Base-by-base conservation (phyloP, 768 basidiomycete species). In the Hydnomerulius pinastri region DNA sequence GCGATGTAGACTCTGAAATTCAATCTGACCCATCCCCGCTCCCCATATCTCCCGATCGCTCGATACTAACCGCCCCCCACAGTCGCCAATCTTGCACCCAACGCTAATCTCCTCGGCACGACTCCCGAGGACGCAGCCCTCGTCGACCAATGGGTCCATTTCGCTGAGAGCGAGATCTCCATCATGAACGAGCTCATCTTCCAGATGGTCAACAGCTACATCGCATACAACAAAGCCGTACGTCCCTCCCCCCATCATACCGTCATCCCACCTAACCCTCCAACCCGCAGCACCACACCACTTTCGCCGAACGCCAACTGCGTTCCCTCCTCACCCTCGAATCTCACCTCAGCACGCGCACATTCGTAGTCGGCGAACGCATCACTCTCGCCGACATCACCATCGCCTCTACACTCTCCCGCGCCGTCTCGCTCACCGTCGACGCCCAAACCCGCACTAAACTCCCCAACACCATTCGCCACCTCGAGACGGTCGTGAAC, bases 281-380 rank as follows among this genome's bases (percentile, higher is more conserved):
- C 17, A 13, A 17, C 23, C 41, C 30, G 21, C 55, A 92, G 89
- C 66, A 79, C 54, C 89, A 92, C 71, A 81, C 66, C 42, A 42
- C 54, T 39, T 65, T 82, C 49, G 58, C 71, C 13, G 85, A 88
- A 40, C 78, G 77, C 29, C 77, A 85, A 62, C 55, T 70, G 35
- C 77, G 80, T 39, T 71, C 81, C 17, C 76, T 97, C 43, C 73
- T 73, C 33, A 83, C 82, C 56, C 76, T 98, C 49, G 82, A 99
- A 57, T 69, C 72, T 28, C 80, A 90, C 75, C 83, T 99, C 60
- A 66, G 76, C 42, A 77, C 82, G 50, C 83, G 81, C 64, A 99
- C 96, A 39, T 98, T 85, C 81, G 81, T 98, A 62, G 93, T 93
- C 48, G 87, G 86, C 57, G 92, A 99, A 68, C 90, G 96, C 64